Evolutionary conservation across 1,139 yeast species (phyloP).

Genomic region (Candida albicans): DNA sequence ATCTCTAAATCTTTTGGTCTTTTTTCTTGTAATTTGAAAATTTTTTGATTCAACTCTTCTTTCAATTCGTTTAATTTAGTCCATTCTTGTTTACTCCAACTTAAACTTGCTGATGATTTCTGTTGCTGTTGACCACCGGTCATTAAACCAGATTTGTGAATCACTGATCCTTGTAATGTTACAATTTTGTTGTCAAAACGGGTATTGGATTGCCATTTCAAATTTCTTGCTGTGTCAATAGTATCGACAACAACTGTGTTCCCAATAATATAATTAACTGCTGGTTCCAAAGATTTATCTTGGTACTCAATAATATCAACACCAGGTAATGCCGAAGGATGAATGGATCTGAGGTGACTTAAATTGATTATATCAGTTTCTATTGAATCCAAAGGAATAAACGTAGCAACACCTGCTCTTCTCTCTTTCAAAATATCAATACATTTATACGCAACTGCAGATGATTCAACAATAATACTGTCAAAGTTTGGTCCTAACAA

Average conservation of each 20-base stretch:
- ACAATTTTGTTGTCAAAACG: conserved; percentile 67
- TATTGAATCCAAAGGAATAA: conserved; percentile 84
- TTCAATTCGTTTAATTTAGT: conserved; percentile 57
- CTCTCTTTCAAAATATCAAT: conserved; percentile 82
- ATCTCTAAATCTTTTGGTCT: conserved; percentile 60
- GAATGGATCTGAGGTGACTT: conserved; percentile 58
- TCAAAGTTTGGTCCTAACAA: conserved; percentile 79
- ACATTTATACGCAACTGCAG: conserved; percentile 77
- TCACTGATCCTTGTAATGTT: conserved; percentile 79
- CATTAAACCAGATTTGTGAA: conserved; percentile 86
- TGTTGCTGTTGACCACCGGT: conserved; percentile 73
- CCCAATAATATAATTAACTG: conserved; percentile 79
- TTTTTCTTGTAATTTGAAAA: conserved; percentile 49
- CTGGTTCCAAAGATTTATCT: conserved; percentile 63
- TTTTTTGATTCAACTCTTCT: conserved; percentile 57
- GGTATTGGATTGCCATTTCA: conserved; percentile 61
- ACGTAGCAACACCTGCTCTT: conserved; percentile 80
- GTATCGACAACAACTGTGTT: conserved; percentile 79
- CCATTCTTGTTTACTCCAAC: conserved; percentile 79
- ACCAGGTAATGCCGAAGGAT: conserved; percentile 59
- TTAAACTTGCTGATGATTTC: conserved; percentile 29
- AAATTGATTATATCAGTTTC: conserved; percentile 53
- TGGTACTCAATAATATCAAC: conserved; percentile 76
- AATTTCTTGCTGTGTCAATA: conserved; percentile 62
- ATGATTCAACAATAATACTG: conserved; percentile 77